Percentiles rank a stretch among this genome's conserved stretches.
These are phyloP conservation scores for Coniochaeta ligniaria DNA, from an alignment of 2,329 filamentous ascomycete genomes.

Conservation along the genomic window DNA sequence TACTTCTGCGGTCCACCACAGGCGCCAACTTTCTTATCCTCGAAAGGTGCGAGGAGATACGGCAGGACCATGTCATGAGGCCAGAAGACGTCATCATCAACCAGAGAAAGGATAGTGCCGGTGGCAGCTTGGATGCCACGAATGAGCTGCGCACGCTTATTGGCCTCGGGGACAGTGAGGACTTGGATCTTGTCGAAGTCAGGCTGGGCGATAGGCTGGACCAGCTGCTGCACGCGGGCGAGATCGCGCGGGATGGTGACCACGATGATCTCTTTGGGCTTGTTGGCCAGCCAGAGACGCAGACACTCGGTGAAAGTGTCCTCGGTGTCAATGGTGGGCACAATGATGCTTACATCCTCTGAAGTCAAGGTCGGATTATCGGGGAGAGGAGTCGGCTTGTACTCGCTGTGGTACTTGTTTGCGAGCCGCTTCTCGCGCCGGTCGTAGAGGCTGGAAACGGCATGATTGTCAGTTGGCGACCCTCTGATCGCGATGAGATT, in stretches of 20 bases:
- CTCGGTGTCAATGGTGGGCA: constrained; percentile 18
- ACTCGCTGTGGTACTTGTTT: not conserved
- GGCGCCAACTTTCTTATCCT: constrained; percentile 14
- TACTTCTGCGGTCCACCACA: constrained; percentile 9
- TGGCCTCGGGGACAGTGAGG: constrained; percentile 9
- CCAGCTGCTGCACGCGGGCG: constrained; percentile 4
- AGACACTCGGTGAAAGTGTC: constrained; percentile 12
- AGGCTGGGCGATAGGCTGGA: not conserved
- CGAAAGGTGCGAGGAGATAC: constrained; percentile 18
- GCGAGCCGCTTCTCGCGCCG: not conserved
- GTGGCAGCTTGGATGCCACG: constrained; percentile 11
- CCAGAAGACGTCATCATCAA: constrained; percentile 22
- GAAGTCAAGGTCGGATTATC: not conserved
- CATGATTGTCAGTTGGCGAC: not conserved
- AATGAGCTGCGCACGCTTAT: constrained; percentile 19
- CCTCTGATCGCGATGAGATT: not conserved
- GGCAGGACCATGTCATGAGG: constrained; percentile 5
- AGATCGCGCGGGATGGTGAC: constrained; percentile 13
- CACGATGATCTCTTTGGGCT: constrained; percentile 19
- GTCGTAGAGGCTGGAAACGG: not conserved
- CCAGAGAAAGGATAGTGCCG: constrained; percentile 16
- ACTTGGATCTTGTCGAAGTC: constrained; percentile 9
- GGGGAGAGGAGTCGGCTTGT: not conserved
- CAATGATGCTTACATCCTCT: constrained; percentile 17
- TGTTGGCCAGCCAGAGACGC: constrained; percentile 13